Conservation (phyloP, 2,329 filamentous ascomycete species). For the Beauveria bassiana region DNA sequence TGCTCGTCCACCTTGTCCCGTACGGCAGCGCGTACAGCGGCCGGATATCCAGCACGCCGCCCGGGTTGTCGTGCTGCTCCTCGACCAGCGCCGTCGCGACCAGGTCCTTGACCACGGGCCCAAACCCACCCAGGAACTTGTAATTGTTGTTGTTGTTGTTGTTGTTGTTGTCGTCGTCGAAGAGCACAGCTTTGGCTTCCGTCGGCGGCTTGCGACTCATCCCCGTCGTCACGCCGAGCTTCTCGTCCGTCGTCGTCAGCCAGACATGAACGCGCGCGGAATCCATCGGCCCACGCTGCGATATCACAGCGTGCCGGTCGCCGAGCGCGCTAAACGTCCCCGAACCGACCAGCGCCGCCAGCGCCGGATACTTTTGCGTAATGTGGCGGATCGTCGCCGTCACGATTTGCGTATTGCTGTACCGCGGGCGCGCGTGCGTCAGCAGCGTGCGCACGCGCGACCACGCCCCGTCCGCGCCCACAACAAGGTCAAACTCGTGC, state of each 20-base stretch:
- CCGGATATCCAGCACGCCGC: constrained; percentile 16
- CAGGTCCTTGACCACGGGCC: constrained; percentile 19
- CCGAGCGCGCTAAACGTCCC: constrained; percentile 3
- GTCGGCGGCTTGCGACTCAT: not conserved
- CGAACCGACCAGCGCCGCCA: constrained; percentile 22
- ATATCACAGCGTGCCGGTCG: constrained; percentile 25
- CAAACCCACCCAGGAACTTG: not conserved
- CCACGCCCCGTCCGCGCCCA: constrained; percentile 35
- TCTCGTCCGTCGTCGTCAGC: constrained; percentile 19
- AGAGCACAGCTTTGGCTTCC: not conserved
- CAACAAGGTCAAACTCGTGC: constrained; percentile 27
- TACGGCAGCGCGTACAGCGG: constrained; percentile 34
- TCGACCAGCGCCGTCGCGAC: constrained; percentile 21
- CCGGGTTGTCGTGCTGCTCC: constrained; percentile 8
- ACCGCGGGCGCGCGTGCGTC: constrained; percentile 27
- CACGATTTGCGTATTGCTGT: constrained; percentile 31
- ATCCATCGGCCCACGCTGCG: constrained; percentile 23
- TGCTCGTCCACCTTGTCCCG: constrained; percentile 32
- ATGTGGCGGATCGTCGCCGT: constrained; percentile 27
- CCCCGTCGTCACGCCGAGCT: constrained; percentile 10
- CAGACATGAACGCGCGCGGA: constrained; percentile 24
- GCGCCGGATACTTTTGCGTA: constrained; percentile 27
- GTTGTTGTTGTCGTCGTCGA: not conserved
- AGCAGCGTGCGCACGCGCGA: constrained; percentile 29
- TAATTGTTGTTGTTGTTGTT: too few species aligned